Evolutionary conservation across 164 flowering plant genomes (phyloP), one percentile per base, ranked within the genome.

Genomic region (Litsea cubeba): DNA sequence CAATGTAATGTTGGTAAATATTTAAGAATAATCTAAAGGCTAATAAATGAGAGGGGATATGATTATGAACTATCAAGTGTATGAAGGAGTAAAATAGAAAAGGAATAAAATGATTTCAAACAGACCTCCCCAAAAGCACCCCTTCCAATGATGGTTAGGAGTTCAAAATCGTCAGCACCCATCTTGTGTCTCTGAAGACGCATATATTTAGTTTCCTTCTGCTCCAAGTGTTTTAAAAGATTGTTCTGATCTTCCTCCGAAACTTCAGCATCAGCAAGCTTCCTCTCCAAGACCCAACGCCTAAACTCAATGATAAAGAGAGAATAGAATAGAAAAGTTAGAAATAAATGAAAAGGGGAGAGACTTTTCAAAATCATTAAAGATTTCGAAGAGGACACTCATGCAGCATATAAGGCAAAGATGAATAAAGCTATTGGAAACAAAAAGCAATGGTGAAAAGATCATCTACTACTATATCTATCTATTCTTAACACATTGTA

Each of bases 81-180:
- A 54, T 15, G 60, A 12, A 51, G 18, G 17, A 54, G n/a, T 20
- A 62, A 64, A 40, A 28, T 22, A 46, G 4, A 1, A 32, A 63
- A 26, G 10, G 30, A 2, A 15, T 23, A 24, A 73, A 40, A 32
- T 60, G 62, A 54, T 40, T 40, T 40, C 46, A 71, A 10, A 78
- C 12, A 65, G 30, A 85, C 87, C 84, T 85, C 87, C 12, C 87
- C 87, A 76, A 85, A 85, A 66, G 87, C 87, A 78, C 87, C 87
- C 71, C 83, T 80, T 76, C 87, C 87, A 70, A 85, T 85, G 22
- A 85, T 85, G 5, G 85, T 84, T 70, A 84, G 67, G n/a, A 83
- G 82, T 25, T 78, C 87, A 79, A 84, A 84, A 76, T 84, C 87
- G 75, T 85, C 87, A 68, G 78, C 85, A 68, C 85, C 83, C 84